A percentile compares a stretch with the other conserved stretches of the same genome.
phyloP scores from a whole-genome alignment of 768 basidiomycete species.

The Kondoa malvinella region DNA sequence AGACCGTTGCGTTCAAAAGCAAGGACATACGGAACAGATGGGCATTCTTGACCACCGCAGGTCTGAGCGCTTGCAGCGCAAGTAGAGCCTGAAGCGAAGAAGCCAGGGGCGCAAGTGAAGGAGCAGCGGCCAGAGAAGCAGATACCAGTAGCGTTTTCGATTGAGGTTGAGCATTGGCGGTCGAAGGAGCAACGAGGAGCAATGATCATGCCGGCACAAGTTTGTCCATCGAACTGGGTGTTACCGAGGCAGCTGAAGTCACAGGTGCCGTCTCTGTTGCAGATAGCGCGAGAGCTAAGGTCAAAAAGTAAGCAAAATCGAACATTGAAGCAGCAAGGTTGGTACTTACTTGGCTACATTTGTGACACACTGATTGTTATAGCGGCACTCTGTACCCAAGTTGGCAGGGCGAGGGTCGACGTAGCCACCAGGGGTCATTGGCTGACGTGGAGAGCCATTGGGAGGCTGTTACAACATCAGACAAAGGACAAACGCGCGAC shows the following conservation, averaged over 20 bases:
- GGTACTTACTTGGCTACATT: no score
- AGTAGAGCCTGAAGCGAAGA: neutral
- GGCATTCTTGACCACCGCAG: no score
- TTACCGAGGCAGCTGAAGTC: neutral
- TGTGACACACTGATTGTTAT: no score
- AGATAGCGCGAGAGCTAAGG: no score
- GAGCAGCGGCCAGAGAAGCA: neutral
- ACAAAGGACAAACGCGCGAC: neutral
- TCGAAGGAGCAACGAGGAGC: neutral
- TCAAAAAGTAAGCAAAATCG: no score
- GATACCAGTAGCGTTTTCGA: neutral
- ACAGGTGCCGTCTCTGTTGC: no score
- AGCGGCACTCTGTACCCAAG: neutral
- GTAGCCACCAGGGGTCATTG: neutral
- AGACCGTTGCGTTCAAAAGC: no score
- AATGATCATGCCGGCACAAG: neutral
- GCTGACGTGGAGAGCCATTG: no score
- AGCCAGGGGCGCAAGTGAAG: neutral
- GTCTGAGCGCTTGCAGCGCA: neutral
- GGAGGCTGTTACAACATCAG: no score
- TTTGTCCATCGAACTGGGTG: neutral
- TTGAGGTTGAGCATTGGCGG: neutral
- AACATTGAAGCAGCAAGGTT: no score
- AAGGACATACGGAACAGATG: no score
- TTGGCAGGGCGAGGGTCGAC: neutral